A percentile compares a stretch with the other conserved stretches of the same genome.
Conservation (phyloP, 805 yeast genomes). For the Kodamaea jinghongensis region DNA sequence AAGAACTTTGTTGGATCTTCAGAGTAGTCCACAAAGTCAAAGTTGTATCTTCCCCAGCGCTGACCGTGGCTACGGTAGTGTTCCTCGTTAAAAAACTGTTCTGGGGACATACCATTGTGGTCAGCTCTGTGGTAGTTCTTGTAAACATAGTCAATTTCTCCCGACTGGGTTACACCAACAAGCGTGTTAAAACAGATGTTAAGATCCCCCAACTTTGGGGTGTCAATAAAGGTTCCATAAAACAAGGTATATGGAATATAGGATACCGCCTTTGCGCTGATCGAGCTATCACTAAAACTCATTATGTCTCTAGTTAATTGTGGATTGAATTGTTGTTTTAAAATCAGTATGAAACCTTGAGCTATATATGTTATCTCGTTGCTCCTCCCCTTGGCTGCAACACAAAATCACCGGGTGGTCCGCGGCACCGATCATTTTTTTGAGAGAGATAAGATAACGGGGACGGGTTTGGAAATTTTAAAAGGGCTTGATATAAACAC, state of each 20-base stretch:
- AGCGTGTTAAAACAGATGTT: constrained; percentile 56
- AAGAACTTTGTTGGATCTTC: constrained; percentile 51
- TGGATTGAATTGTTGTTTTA: too few species aligned
- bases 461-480: too few species aligned
- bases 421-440: too few species aligned
- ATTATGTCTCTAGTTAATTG: too few species aligned
- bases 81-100: constrained; percentile 18
- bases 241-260: constrained; percentile 42
- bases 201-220: constrained; percentile 57
- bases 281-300: too few species aligned
- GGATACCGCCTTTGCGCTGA: constrained; percentile 7
- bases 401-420: too few species aligned
- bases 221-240: constrained; percentile 72
- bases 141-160: constrained; percentile 47
- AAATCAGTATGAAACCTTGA: too few species aligned
- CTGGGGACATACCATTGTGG: constrained; percentile 12
- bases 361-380: too few species aligned
- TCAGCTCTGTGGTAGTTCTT: constrained; percentile 12
- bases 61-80: background rate
- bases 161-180: constrained; percentile 60
- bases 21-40: constrained; percentile 27
- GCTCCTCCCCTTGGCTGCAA: too few species aligned
- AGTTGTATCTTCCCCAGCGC: constrained; percentile 3
- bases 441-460: too few species aligned
- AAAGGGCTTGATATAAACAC: too few species aligned